These are phyloP conservation scores for Phytophthora pini DNA, from an alignment of 352 stramenopile species.

Conservation along the genomic window DNA sequence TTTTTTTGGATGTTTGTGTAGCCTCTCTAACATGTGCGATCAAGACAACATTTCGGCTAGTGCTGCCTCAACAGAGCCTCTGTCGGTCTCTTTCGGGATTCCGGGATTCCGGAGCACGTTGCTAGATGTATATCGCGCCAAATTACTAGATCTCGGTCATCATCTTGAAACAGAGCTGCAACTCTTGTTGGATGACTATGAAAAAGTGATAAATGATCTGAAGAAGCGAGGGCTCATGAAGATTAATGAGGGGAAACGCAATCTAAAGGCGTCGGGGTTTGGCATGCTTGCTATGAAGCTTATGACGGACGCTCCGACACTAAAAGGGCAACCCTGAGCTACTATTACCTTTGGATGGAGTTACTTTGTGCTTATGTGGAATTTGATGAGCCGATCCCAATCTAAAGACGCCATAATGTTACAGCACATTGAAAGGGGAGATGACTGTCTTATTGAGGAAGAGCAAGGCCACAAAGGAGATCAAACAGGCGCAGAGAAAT, in stretches of 20 bases:
- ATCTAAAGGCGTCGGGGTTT: background rate
- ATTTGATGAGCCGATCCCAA: background rate
- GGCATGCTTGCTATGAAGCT: background rate
- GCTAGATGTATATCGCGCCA: background rate
- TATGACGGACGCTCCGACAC: background rate
- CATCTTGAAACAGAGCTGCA: too few species aligned
- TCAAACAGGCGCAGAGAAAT: too few species aligned
- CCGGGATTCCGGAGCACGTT: too few species aligned
- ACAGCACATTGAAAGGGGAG: background rate
- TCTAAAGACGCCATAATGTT: background rate
- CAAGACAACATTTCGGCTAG: background rate
- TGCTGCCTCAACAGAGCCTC: background rate
- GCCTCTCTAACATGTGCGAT: background rate
- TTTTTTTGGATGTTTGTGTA: background rate
- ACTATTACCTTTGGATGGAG: background rate
- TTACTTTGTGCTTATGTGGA: background rate
- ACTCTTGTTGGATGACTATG: too few species aligned
- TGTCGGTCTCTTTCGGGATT: background rate
- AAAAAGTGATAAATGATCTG: background rate
- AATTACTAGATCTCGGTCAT: too few species aligned
- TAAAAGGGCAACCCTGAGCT: background rate
- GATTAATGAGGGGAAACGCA: background rate
- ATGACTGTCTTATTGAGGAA: background rate
- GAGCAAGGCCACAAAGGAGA: background rate
- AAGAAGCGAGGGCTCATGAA: background rate